Evolutionary conservation across 1,284 basidiomycete species (phyloP), one percentile per base, ranked within the genome.

Genomic region (Cystobasidium pallidum): DNA sequence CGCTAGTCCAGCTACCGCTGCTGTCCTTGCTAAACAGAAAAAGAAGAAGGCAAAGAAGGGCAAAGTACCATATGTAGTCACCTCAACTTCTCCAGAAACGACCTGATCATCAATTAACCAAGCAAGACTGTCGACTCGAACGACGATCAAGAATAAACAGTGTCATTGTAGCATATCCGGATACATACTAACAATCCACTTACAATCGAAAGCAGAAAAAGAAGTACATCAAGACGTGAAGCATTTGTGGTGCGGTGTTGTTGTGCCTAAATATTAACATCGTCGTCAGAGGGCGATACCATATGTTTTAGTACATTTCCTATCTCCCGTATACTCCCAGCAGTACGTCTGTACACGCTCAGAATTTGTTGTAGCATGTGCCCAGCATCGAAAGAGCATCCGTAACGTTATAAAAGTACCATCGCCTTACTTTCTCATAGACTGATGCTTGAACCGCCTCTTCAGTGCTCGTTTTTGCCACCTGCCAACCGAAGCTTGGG

Each of bases 1-100:
- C 39, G 62, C 62, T 8, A 64, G 62, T 43, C 62, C 62, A 32
- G 43, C 62, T 7, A 64, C 62, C 26, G 62, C 62, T 30, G 43
- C 45, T 36, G 62, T 47, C 19, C 43, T 47, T 17, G 62, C 45
- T 36, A 51, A 36, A 32, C 26, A 28, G 45, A 64, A 51, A 26
- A 64, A 64, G 62, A 64, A 64, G 62, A 64, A 64, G 30, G 15
- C 28, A 19, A 64, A 64, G 62, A 64, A 64, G 24, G 62, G 45
- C 45, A 64, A 64, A 36, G 19, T 21, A 8, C 36, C 10, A 36
- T n/a, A 57, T 24, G 21, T 24, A 8, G 36, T 43, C 43, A 45
- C 3, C 6, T 26, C 11, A 21, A 2, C 10, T 30, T 39, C 19
- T 24, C 21, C 57, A 13, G 41, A 36, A 7, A 36, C 6, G n/a